phyloP scores from a whole-genome alignment of 345 rosid species.

The Moringa oleifera region DNA sequence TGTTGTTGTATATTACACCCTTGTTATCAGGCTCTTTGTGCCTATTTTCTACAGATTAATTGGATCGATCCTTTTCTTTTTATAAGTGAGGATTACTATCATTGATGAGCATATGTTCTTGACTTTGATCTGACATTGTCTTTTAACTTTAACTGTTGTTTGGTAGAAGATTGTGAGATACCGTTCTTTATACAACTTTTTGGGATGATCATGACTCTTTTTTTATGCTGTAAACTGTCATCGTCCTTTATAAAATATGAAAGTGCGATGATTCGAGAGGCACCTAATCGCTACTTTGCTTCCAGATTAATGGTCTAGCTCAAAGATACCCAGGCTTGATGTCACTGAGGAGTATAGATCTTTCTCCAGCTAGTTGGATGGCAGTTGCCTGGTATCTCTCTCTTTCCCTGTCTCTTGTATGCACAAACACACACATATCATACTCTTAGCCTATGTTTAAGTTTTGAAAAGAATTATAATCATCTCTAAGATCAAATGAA shows the following conservation, averaged over 20 bases:
- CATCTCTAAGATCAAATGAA: not conserved
- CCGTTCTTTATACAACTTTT: not conserved
- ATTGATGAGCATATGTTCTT: too few relatives aligned
- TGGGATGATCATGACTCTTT: conserved; percentile 9
- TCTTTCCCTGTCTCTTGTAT: conserved; percentile 9
- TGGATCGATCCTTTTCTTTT: not conserved
- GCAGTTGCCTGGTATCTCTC: conserved; percentile 81
- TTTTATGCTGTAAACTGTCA: conserved; percentile 6
- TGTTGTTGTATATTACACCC: not conserved
- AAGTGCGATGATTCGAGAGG: conserved; percentile 15
- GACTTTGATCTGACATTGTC: too few relatives aligned
- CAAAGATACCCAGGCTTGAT: conserved; percentile 69
- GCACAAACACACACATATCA: not conserved
- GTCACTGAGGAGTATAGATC: conserved; percentile 96
- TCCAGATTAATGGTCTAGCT: conserved; percentile 76
- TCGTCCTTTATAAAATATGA: not conserved
- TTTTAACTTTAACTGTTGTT: conserved; percentile 9
- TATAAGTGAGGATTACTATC: not conserved
- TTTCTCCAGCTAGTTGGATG: conserved; percentile 99
- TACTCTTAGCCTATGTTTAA: not conserved
- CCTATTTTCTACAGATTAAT: too few relatives aligned
- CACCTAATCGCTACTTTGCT: conserved; percentile 10
- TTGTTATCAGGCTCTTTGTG: not conserved
- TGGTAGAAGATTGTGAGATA: conserved; percentile 13
- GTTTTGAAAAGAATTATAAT: not conserved